Evolutionary conservation across 208 protist species (phyloP).

Genomic region (Wallacemonas sp.): DNA sequence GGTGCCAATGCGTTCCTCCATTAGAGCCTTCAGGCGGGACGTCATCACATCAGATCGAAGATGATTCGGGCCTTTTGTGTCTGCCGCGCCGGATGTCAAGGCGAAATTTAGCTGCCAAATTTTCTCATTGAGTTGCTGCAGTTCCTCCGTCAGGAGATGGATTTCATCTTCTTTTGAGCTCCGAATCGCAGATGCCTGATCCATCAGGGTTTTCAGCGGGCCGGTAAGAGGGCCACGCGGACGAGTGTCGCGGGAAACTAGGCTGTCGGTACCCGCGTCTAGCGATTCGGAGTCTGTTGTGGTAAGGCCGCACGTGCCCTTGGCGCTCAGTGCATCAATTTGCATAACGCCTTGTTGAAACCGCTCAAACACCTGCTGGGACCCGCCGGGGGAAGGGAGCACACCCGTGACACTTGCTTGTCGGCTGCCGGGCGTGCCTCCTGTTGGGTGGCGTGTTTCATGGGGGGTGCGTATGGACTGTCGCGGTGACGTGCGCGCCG

Average conservation of each 20-base stretch:
- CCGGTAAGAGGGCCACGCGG: constrained; percentile 23
- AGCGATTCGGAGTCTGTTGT: background rate
- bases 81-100: constrained; percentile 6
- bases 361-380: constrained; percentile 14
- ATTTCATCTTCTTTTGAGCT: constrained; percentile 70
- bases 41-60: constrained; percentile 2
- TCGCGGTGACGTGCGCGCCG: constrained; percentile 6
- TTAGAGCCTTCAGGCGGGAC: constrained; percentile 28
- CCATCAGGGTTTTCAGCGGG: constrained; percentile 52
- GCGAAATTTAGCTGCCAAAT: constrained; percentile 78
- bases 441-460: background rate
- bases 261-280: background rate
- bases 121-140: constrained; percentile 70
- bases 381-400: no score
- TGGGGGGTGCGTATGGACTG: background rate
- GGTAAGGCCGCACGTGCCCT: background rate
- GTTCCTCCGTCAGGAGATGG: constrained; percentile 66
- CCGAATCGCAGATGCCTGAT: constrained; percentile 55
- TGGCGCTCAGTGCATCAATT: constrained; percentile 7
- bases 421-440: background rate
- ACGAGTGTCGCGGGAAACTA: background rate
- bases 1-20: constrained; percentile 39
- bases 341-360: constrained; percentile 19
- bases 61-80: background rate
- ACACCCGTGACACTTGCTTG: no score